These are phyloP conservation scores for Ophiostoma sp. DNA, from an alignment of 2,329 filamentous ascomycete genomes.

Conservation along the genomic window DNA sequence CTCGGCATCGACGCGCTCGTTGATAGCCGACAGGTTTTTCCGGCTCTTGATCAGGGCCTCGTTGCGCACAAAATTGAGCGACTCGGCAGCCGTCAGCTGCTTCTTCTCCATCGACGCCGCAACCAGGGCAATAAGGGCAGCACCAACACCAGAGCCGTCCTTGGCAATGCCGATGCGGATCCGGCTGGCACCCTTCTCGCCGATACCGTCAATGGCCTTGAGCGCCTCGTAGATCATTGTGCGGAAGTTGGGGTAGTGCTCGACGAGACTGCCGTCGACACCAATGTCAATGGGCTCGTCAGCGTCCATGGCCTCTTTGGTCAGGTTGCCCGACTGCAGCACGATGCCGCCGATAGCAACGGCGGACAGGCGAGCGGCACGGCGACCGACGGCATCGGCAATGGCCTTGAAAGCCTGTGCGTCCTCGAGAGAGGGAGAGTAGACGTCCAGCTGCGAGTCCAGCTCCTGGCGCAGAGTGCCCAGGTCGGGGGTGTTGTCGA, in stretches of 20 bases:
- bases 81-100: conserved; percentile 33
- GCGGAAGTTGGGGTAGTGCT: conserved; percentile 92
- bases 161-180: conserved; percentile 94
- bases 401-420: conserved; percentile 82
- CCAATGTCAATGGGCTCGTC: conserved; percentile 80
- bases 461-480: conserved; percentile 71
- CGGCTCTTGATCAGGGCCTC: conserved; percentile 33
- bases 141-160: conserved; percentile 92
- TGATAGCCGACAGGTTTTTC: conserved; percentile 30
- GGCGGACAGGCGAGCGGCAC: conserved; percentile 80
- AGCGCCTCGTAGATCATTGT: conserved; percentile 82
- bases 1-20: conserved; percentile 27
- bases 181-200: conserved; percentile 70
- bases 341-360: conserved; percentile 83
- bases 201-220: conserved; percentile 69
- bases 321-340: conserved; percentile 70
- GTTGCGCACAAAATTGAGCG: conserved; percentile 40
- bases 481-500: conserved; percentile 68
- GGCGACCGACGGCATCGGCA: conserved; percentile 76
- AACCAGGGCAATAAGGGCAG: conserved; percentile 87
- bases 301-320: conserved; percentile 44
- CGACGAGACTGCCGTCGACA: conserved; percentile 88
- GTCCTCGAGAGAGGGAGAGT: conserved; percentile 72
- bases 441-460: conserved; percentile 69
- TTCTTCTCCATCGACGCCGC: conserved; percentile 63